Conservation (phyloP, 2,329 filamentous ascomycete genomes). For the Metarhizium anisopliae region DNA sequence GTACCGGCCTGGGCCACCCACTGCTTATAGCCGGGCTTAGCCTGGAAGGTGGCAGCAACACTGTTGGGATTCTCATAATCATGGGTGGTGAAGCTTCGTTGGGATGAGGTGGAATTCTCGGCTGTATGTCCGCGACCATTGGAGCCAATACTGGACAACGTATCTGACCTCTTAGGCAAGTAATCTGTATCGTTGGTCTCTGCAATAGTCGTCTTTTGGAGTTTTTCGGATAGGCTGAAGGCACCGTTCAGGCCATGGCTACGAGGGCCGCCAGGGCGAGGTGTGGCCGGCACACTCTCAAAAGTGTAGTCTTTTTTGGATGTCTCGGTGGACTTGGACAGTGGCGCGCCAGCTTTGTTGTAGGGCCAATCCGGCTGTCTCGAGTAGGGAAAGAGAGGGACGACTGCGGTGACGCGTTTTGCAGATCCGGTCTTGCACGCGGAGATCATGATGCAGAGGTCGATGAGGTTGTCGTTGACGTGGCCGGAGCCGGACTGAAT, state of each 20-base stretch:
- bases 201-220: constrained; percentile 57
- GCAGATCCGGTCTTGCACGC: constrained; percentile 94
- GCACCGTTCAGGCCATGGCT: constrained; percentile 55
- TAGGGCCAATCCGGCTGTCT: constrained; percentile 94
- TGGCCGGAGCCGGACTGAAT: constrained; percentile 88
- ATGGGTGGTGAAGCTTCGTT: constrained; percentile 51
- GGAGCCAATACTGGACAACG: constrained; percentile 23
- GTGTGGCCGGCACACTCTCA: constrained; percentile 84
- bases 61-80: constrained; percentile 53
- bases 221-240: constrained; percentile 60
- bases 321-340: constrained; percentile 56
- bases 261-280: constrained; percentile 61
- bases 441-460: constrained; percentile 96
- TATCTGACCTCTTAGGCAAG: constrained; percentile 27
- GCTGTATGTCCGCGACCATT: constrained; percentile 27
- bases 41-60: constrained; percentile 49
- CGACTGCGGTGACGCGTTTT: constrained; percentile 83
- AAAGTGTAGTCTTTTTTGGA: constrained; percentile 67
- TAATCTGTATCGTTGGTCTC: constrained; percentile 20
- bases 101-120: constrained; percentile 30
- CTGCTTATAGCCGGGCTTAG: constrained; percentile 91
- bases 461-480: constrained; percentile 94
- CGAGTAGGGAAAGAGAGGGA: constrained; percentile 94
- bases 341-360: constrained; percentile 86
- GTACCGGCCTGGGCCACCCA: constrained; percentile 98